A percentile compares a stretch with the other conserved stretches of the same genome.
Evolutionary conservation across 2,329 filamentous ascomycete species (phyloP).

Genomic region (Lasiodiplodia sp.): DNA sequence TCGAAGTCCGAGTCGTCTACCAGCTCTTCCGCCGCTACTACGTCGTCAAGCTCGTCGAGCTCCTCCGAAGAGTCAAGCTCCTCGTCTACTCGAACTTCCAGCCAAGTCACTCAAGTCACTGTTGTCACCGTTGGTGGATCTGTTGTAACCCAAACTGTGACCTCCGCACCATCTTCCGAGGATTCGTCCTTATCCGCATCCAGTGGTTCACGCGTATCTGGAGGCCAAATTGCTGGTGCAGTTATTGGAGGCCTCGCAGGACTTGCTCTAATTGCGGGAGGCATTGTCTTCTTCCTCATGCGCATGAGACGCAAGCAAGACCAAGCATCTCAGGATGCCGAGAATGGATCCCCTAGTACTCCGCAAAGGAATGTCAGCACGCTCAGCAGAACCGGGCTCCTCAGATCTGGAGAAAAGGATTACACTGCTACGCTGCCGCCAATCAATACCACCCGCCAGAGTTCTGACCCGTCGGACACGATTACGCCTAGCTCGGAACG

Average conservation of each 20-base stretch:
- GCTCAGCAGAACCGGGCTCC: slow-evolving; percentile 56
- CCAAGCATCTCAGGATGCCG: slow-evolving; percentile 30
- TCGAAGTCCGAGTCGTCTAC: slow-evolving; percentile 4
- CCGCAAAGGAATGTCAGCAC: slow-evolving; percentile 55
- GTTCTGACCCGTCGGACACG: slow-evolving; percentile 42
- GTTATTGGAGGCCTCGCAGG: slow-evolving; percentile 52
- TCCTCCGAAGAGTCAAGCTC: slow-evolving; percentile 28
- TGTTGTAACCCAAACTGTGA: slow-evolving; percentile 54
- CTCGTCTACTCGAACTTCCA: slow-evolving; percentile 35
- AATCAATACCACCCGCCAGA: slow-evolving; percentile 36
- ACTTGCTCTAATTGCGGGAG: slow-evolving; percentile 46
- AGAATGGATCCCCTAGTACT: slow-evolving; percentile 36
- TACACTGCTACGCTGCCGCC: slow-evolving; percentile 38
- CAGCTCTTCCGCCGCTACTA: slow-evolving; percentile 27
- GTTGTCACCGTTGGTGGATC: slow-evolving; percentile 54
- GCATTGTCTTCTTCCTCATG: slow-evolving; percentile 47
- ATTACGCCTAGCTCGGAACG: slow-evolving; percentile 45
- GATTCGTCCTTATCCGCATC: slow-evolving; percentile 15
- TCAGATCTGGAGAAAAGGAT: slow-evolving; percentile 42
- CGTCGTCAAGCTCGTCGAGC: slow-evolving; percentile 14
- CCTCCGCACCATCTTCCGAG: slow-evolving; percentile 43
- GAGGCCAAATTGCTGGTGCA: slow-evolving; percentile 55
- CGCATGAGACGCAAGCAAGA: slow-evolving; percentile 39
- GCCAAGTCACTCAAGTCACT: slow-evolving; percentile 46
- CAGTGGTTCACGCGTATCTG: slow-evolving; percentile 39